Conservation (phyloP, 805 yeast species). For the Suhomyces prunicola region DNA sequence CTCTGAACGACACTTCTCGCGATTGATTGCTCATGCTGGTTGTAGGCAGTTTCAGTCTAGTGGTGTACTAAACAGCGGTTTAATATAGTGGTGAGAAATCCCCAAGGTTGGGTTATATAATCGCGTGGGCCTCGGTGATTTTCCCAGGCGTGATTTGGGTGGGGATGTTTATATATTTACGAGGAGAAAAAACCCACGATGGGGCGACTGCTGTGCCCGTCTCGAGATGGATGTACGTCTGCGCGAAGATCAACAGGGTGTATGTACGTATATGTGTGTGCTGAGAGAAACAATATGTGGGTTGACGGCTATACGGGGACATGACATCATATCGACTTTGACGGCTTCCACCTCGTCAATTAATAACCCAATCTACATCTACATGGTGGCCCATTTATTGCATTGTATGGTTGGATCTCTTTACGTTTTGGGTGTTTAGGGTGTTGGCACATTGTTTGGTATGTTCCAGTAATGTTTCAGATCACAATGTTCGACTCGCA, state of each 20-base stretch:
- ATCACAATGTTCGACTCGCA: neutral
- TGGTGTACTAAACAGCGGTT: no score
- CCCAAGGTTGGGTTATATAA: no score
- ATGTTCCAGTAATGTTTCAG: neutral
- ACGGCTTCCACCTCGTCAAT: neutral
- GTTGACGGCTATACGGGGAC: neutral
- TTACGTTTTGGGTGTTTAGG: neutral
- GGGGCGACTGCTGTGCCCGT: neutral
- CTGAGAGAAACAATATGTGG: neutral
- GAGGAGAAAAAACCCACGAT: neutral
- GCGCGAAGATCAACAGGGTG: neutral
- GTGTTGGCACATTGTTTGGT: neutral
- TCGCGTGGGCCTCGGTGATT: neutral
- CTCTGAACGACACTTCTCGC: constrained; percentile 62
- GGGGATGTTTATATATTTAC: neutral
- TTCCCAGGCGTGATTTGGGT: neutral
- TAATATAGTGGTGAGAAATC: neutral
- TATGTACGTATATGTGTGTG: neutral
- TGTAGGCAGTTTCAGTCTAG: neutral
- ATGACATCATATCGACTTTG: neutral
- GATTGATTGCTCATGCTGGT: constrained; percentile 6
- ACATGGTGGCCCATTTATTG: neutral
- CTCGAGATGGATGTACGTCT: neutral
- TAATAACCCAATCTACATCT: neutral
- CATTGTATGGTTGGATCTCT: neutral